Evolutionary conservation across 2,329 filamentous ascomycete genomes (phyloP).

Genomic region (Colletotrichum kahawae): DNA sequence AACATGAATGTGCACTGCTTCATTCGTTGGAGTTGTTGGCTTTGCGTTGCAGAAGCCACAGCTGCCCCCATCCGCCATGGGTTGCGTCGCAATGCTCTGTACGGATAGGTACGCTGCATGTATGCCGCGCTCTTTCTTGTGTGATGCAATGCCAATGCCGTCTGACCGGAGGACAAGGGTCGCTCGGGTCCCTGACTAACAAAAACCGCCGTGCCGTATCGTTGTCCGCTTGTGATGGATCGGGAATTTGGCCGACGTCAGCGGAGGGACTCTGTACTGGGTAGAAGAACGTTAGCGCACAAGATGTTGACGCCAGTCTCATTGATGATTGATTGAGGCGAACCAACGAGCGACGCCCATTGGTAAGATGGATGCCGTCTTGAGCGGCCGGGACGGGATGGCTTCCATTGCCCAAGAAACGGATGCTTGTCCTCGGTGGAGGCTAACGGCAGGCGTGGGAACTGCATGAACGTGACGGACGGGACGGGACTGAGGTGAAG

Average conservation of each 20-base stretch:
- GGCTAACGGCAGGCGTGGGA: background rate
- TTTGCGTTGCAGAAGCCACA: background rate
- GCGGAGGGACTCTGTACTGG: background rate
- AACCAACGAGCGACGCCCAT: background rate
- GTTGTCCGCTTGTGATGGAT: background rate
- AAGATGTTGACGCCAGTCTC: background rate
- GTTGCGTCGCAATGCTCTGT: background rate
- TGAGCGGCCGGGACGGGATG: background rate
- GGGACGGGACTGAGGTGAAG: background rate
- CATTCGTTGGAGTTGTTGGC: background rate
- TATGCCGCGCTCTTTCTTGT: background rate
- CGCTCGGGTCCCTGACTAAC: slow-evolving; percentile 3
- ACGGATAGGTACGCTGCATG: background rate
- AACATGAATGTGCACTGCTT: background rate
- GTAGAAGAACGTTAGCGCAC: background rate
- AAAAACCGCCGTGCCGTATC: background rate
- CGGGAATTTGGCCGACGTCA: slow-evolving; percentile 18
- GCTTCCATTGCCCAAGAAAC: background rate
- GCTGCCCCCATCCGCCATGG: background rate
- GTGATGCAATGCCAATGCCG: background rate
- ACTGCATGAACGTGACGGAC: background rate
- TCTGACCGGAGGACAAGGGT: background rate
- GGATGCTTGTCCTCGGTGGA: background rate
- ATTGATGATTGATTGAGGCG: background rate
- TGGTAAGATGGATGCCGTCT: background rate